Conservation (phyloP, 768 basidiomycete species). For the Lentinus tigrinus region DNA sequence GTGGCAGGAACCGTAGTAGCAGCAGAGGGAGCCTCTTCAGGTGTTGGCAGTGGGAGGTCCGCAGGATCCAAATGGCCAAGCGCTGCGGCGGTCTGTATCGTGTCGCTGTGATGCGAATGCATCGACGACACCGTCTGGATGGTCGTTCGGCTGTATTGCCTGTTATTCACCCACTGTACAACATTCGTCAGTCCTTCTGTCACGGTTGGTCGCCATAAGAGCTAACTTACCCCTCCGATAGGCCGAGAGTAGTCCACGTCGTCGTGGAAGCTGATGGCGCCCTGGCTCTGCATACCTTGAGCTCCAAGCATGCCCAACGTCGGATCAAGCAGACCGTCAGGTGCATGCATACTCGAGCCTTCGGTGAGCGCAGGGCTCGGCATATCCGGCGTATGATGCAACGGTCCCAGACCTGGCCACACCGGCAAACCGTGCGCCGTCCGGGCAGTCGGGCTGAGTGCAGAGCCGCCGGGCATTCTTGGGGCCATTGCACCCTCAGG, state of each 20-base stretch:
- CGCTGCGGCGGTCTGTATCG: constrained; percentile 2
- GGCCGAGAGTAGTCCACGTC: constrained; percentile 30
- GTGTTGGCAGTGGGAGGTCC: too few relatives aligned
- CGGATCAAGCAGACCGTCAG: constrained; percentile 27
- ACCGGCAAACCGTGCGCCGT: constrained; percentile 4
- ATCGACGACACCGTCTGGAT: constrained; percentile 17
- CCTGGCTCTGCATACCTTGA: constrained; percentile 24
- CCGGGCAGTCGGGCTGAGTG: not conserved
- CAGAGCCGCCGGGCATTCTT: not conserved
- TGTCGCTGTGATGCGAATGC: constrained; percentile 7
- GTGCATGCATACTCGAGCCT: constrained; percentile 19
- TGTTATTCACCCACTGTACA: constrained; percentile 20
- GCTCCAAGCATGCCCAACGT: constrained; percentile 9
- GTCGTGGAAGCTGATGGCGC: constrained; percentile 27
- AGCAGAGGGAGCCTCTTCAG: too few relatives aligned
- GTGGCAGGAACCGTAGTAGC: too few relatives aligned
- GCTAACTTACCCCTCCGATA: constrained; percentile 25
- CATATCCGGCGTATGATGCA: constrained; percentile 12
- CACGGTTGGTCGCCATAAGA: not conserved
- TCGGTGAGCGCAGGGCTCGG: constrained; percentile 26
- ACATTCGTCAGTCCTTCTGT: not conserved
- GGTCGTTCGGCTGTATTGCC: constrained; percentile 23
- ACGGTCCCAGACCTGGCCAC: constrained; percentile 17
- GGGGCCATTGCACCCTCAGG: constrained; percentile 5
- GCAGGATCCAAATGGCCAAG: not conserved